Base-by-base conservation (phyloP, 768 basidiomycete species). In the Amanita brunnescens region DNA sequence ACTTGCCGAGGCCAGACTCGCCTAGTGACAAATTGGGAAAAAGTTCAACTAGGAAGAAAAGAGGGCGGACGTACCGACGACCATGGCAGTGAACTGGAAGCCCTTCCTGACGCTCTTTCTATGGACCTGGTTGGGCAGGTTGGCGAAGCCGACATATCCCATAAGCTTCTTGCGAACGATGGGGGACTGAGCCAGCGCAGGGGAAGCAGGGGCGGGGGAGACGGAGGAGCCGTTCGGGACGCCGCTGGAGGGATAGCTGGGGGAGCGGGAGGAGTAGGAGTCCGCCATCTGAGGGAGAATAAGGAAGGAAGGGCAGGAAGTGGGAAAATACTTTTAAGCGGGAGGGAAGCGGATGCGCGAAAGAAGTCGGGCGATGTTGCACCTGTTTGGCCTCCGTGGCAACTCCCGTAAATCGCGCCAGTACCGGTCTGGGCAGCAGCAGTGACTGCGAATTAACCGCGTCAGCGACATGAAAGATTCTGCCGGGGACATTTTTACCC, bases 31-130 rank as follows among this genome's bases (percentile, higher is more conserved):
- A 24, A 41, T 51, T 49, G 58, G 59, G 55, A 57, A 60, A 56
- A 55, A 54, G 34, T 46, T 44, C 43, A 20, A 49, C 39, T 47
- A 35, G 35, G 26, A 52, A 38, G 23, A 49, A 35, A 53, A 54
- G 38, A 24, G 30, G 56, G 57, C 49, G 48, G 43, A 85, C 92
- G 62, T 59, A 95, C 95, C 95, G 65, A 99, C 95, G 56, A 99
- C 95, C 96, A 99, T 98, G 58, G 84, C 78, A 49, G 93, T 95
- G 74, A 99, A 99, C 69, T 98, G 91, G 78, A 98, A 99, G 40
- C 96, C 95, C 71, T 93, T 97, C 75, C 92, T 80, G 43, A 96
- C 88, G 62, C 92, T 95, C 75, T 96, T 91, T 70, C 96, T 86
- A 73, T 99, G 96, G 40, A 98, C 95, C 70, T 99, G 96, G 79